Conservation (phyloP, 805 yeast species). For the Metschnikowia picachoensis region DNA sequence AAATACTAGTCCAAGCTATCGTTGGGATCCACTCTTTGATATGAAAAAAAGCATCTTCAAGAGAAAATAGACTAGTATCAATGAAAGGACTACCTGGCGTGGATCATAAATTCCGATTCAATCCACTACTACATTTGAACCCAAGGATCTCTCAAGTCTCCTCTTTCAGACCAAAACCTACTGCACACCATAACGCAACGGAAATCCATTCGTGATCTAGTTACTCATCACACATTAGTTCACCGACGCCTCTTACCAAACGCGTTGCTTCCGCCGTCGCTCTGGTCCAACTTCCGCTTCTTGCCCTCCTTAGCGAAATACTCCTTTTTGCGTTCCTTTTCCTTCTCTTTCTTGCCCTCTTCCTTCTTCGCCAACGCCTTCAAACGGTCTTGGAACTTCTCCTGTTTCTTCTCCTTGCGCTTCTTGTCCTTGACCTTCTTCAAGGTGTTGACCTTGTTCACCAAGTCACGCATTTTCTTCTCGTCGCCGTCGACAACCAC, state of each 20-base stretch:
- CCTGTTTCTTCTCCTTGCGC: slow-evolving; percentile 67
- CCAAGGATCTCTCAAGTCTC: no score
- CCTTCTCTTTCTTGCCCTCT: slow-evolving; percentile 67
- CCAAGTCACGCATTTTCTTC: slow-evolving; percentile 84
- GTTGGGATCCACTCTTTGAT: no score
- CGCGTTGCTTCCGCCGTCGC: slow-evolving; percentile 24
- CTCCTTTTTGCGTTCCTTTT: slow-evolving; percentile 82
- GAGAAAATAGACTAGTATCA: no score
- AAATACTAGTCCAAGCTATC: no score
- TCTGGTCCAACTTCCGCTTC: slow-evolving; percentile 45
- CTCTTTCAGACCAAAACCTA: no score
- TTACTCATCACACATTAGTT: no score
- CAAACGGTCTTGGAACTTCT: slow-evolving; percentile 68
- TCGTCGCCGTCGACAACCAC: slow-evolving; percentile 91
- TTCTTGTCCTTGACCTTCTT: slow-evolving; percentile 81
- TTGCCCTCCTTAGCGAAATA: slow-evolving; percentile 70
- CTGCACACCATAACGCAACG: no score
- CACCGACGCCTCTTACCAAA: slow-evolving; percentile 30
- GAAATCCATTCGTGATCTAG: no score
- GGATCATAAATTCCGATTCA: no score
- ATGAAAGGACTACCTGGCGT: no score
- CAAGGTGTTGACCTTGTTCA: slow-evolving; percentile 82
- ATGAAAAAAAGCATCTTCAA: no score
- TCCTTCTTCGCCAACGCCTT: slow-evolving; percentile 75
- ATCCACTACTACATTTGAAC: no score